Base-by-base conservation (phyloP, 163 green algal genomes). In the Scenedesmus sp. region DNA sequence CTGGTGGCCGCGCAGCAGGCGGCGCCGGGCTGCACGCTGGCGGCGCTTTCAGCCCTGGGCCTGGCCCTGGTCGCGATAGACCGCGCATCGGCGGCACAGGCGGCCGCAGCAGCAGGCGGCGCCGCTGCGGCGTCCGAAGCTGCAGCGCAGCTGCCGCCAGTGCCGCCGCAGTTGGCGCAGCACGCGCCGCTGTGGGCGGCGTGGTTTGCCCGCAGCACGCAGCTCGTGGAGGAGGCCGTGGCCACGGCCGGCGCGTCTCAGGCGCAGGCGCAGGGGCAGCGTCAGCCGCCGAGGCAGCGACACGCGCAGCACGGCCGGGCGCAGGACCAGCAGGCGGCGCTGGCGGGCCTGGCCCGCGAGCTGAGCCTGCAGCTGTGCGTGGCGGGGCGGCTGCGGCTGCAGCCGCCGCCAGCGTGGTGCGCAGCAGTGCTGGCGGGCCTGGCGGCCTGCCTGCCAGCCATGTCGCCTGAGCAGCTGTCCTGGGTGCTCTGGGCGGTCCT, bases 141-240 rank as follows among this genome's bases (percentile, higher is more conserved):
- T 50, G 26, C 33, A 36, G 22, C 24, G 34, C 60, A 67, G 34
- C 60, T 50, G 2, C 20, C 31, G 39, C 7, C 39, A 47, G 39
- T 47, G 60, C 71, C 71, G 71, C 36, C 69, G 70, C 34, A 36
- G 62, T 20, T n/a, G n/a, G 24, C 28, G 7, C 58, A 66, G 58
- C 31, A 42, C 15, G 69, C 69, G n/a, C n/a, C 13, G 2, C 29
- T 77, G 10, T 77, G 69, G 69, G 18, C n/a, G 20, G 2, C 31
- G 22, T 77, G 69, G 69, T 77, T 66, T 48, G 26, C 22, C 14
- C 36, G 53, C 36, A 67, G 51, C 58, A 50, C 54, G 29, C n/a
- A 58, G 36, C 69, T 77, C 36, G 24, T 77, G 54, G 50, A 65
- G 48, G 29, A 63, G 18, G 42, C 58, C n/a, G n/a, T n/a, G n/a